phyloP scores from a whole-genome alignment of 768 basidiomycete genomes.

The Candolleomyces eurysporus region DNA sequence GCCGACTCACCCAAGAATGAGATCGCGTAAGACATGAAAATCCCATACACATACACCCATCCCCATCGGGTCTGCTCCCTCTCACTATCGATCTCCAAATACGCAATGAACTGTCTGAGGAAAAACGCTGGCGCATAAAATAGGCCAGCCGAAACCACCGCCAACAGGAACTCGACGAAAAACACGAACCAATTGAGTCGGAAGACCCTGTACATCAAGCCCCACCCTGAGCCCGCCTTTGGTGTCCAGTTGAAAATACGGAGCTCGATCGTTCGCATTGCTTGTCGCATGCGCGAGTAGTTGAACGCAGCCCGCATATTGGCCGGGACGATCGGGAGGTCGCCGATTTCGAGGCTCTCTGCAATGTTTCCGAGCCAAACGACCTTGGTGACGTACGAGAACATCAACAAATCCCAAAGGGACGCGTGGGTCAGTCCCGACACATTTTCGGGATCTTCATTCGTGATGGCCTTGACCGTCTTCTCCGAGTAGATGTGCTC shows the following conservation, averaged over 20 bases:
- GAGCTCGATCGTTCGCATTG: constrained; percentile 49
- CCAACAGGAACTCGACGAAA: constrained; percentile 43
- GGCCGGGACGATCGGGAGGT: constrained; percentile 78
- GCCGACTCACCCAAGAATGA: constrained; percentile 28
- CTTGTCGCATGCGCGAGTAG: constrained; percentile 62
- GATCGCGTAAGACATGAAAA: constrained; percentile 31
- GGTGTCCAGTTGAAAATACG: constrained; percentile 59
- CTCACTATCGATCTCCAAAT: constrained; percentile 61
- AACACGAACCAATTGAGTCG: constrained; percentile 51
- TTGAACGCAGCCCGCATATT: constrained; percentile 66
- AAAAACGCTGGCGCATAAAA: constrained; percentile 72
- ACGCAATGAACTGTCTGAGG: constrained; percentile 55
- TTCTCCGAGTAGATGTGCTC: too few species aligned
- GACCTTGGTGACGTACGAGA: constrained; percentile 85
- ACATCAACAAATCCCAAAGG: constrained; percentile 61
- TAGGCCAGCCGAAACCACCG: constrained; percentile 53
- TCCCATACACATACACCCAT: constrained; percentile 54
- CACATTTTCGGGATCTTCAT: too few species aligned
- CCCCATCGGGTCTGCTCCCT: constrained; percentile 65
- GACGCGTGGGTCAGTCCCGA: constrained; percentile 60
- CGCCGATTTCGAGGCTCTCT: constrained; percentile 78
- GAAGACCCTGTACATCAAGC: constrained; percentile 56
- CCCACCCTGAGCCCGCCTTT: constrained; percentile 60
- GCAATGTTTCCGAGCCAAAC: constrained; percentile 78
- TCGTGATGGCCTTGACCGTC: too few species aligned